These are phyloP conservation scores for Sungouiella thailandica DNA, from an alignment of 805 yeast species.

Conservation along the genomic window DNA sequence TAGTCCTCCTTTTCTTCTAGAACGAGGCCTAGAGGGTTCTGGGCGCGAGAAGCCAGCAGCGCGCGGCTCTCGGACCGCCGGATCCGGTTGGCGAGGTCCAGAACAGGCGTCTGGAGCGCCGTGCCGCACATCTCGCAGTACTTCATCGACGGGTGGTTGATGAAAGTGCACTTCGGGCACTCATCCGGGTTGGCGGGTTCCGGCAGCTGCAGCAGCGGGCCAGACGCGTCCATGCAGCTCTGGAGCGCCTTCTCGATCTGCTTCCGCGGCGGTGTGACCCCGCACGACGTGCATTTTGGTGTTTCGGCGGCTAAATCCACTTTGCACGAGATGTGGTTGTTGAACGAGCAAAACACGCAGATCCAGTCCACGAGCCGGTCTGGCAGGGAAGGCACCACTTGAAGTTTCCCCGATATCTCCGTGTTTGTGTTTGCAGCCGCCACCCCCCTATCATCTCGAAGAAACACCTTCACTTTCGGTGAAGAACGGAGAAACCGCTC, in stretches of 20 bases:
- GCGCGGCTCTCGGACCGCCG: constrained; percentile 6
- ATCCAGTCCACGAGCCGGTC: constrained; percentile 51
- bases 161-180: constrained; percentile 66
- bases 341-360: constrained; percentile 84
- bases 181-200: constrained; percentile 23
- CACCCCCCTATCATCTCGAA: constrained; percentile 8
- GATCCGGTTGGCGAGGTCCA: constrained; percentile 3
- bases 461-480: constrained; percentile 57
- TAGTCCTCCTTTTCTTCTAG: constrained; percentile 32
- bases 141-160: constrained; percentile 73
- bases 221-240: constrained; percentile 1
- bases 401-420: no score
- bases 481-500: constrained; percentile 69
- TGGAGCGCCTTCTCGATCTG: constrained; percentile 3
- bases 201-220: background rate
- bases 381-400: background rate
- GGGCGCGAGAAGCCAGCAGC: constrained; percentile 21
- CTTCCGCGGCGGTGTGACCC: constrained; percentile 21
- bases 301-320: constrained; percentile 15
- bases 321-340: constrained; percentile 37
- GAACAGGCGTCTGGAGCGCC: constrained; percentile 7
- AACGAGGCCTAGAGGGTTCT: constrained; percentile 18
- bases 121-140: constrained; percentile 88
- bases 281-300: constrained; percentile 39
- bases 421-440: background rate